Conservation (phyloP, 164 flowering plant species). For the Cinnamomum micranthum region DNA sequence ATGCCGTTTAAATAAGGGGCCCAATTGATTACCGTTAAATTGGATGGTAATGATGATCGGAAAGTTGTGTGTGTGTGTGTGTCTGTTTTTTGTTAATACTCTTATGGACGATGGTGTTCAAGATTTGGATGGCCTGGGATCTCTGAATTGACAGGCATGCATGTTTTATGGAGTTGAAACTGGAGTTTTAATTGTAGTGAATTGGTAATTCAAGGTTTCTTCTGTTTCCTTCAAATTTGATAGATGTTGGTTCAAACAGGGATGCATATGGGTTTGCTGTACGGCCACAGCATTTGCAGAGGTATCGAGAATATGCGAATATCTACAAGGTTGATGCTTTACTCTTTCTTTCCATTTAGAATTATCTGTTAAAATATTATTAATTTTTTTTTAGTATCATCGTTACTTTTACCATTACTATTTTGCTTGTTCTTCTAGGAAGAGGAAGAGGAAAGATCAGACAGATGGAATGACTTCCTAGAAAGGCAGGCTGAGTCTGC, state of each 20-base stretch:
- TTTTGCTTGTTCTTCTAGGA: conserved; percentile 40
- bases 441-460: conserved; percentile 97
- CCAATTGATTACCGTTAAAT: not conserved
- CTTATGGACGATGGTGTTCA: not conserved
- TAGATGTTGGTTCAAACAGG: conserved; percentile 36
- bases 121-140: not conserved
- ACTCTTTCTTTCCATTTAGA: not conserved
- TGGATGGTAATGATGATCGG: not conserved
- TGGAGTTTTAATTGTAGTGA: not conserved
- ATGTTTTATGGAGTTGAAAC: not conserved
- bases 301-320: conserved; percentile 62
- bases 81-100: no score
- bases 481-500: conserved; percentile 55
- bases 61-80: no score
- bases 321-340: conserved; percentile 44
- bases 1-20: not conserved
- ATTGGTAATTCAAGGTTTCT: not conserved
- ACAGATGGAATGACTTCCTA: conserved; percentile 76
- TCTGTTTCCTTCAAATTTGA: not conserved
- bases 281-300: conserved; percentile 85
- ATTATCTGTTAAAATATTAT: not conserved
- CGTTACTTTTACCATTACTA: not conserved
- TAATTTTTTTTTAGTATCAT: not conserved
- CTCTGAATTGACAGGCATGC: not conserved
- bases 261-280: conserved; percentile 92